Evolutionary conservation across 768 basidiomycete genomes (phyloP).

Genomic region (Mycena venus): DNA sequence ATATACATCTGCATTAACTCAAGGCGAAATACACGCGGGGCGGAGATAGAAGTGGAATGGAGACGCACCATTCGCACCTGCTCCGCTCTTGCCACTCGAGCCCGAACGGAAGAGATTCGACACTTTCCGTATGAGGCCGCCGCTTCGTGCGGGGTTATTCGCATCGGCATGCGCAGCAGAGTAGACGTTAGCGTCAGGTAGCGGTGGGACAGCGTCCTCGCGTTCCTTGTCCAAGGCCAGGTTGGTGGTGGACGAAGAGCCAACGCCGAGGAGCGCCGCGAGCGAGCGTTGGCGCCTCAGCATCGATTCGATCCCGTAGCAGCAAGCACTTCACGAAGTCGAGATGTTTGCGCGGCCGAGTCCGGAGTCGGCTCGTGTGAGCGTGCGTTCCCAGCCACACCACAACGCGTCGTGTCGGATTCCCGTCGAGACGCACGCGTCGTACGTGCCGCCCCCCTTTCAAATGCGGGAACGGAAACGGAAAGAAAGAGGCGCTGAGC

Average conservation of each 20-base stretch:
- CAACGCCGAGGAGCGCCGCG: neutral
- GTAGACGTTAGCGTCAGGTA: slow-evolving; percentile 27
- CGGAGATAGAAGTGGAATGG: too few relatives aligned
- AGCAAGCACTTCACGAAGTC: too few relatives aligned
- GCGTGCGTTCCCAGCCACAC: neutral
- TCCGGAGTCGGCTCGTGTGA: too few relatives aligned
- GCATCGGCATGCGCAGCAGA: slow-evolving; percentile 21
- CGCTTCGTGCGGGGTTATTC: neutral
- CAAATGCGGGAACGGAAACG: too few relatives aligned
- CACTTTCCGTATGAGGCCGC: slow-evolving; percentile 5
- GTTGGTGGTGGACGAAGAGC: neutral
- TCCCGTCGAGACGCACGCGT: too few relatives aligned
- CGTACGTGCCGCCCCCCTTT: too few relatives aligned
- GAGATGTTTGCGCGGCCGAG: too few relatives aligned
- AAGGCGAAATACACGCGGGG: too few relatives aligned
- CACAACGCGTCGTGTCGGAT: neutral
- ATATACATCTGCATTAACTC: too few relatives aligned
- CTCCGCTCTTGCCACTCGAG: too few relatives aligned
- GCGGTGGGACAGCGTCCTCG: slow-evolving; percentile 56
- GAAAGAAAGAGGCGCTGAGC: too few relatives aligned
- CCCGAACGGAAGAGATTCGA: neutral
- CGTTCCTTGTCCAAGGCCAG: slow-evolving; percentile 50
- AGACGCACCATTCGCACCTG: neutral
- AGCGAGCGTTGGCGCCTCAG: slow-evolving; percentile 18
- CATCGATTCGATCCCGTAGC: too few relatives aligned